Evolutionary conservation across 116 monocot species (phyloP), one percentile per base, ranked within the genome.

Genomic region (Posidonia oceanica): DNA sequence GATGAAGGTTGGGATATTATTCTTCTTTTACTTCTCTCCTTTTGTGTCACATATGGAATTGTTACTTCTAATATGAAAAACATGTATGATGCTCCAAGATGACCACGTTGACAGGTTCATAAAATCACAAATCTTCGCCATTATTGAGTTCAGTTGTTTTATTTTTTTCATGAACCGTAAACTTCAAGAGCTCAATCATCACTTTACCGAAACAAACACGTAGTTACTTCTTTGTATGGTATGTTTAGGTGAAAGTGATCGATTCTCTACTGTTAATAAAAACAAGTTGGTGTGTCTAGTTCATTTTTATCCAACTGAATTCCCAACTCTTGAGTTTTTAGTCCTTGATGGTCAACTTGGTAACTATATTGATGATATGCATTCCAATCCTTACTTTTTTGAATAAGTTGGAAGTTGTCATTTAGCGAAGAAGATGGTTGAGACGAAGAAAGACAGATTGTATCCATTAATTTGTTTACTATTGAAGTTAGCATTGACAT

Each of bases 151-250:
- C 41, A 6, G 6, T 41, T 41, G 6, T 41, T 41, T 41, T 41
- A 41, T n/a, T 41, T 41, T 41, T 41, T 3, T 41, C 41, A 41
- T 41, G 6, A 6, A 41, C 3, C 36, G 48, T 37, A 16, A 79
- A 42, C 52, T 69, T 42, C 57, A 36, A 21, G 52, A 79, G 13
- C 69, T 79, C 10, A 79, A 79, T 70, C 29, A 48, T 48, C 14
- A 8, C 14, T 70, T 74, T 17, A 68, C 44, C 23, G 39, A 57
- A 77, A 3, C 18, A 58, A 58, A 58, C 41, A 42, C 0, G 6
- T 3, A 41, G 6, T 41, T 41, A 6, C 42, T 42, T 42, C 8
- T 42, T 42, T 42, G 42, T 42, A 2, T 42, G 42, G 42, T 44
- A 7, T 67, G 48, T 52, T 1, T 44, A 7, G n/a, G 42, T 67